Base-by-base conservation (phyloP, 1,284 basidiomycete genomes). In the Heliocybe sulcata region DNA sequence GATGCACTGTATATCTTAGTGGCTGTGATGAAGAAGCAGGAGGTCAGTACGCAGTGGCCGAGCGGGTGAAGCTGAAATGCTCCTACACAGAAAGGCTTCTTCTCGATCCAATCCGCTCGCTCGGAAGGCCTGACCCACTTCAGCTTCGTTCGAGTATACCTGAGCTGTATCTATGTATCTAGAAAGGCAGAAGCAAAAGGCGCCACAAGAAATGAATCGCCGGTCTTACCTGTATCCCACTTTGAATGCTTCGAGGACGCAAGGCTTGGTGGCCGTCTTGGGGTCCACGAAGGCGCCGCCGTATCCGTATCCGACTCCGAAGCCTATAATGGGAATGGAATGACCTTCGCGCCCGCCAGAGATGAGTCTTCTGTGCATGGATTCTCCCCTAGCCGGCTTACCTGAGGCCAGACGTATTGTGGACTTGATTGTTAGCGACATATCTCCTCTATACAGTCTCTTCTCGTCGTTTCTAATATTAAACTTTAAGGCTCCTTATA, bases 131-230 rank as follows among this genome's bases (percentile, higher is more conserved):
- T 71, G 55, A 2, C 76, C 78, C 3, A 80, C 77, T 50, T 77
- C 73, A 3, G 68, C 67, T 62, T 87, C 83, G 62, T 85, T 87
- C 60, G 71, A 63, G 63, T 82, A 82, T 19, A 67, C 63, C 55
- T 74, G 70, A 3, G 79, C 79, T 14, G 69, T 71, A 53, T 79
- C 76, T 55, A 76, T 68, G 56, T 72, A 69, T 20, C 72, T 67
- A 50, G 8, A 19, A 35, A 12, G 29, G 33, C 19, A 31, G 29
- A 31, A 31, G 29, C 29, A 31, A 6, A 12, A 12, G 29, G 12
- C 29, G 6, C 29, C 4, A 31, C 29, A 4, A 6, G 29, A 4
- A 31, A 12, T 49, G 8, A 6, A 29, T 12, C 23, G 47, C 3
- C 23, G 23, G 19, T 6, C 47, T 16, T 16, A 49, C 47, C 47